Conservation (phyloP, 352 stramenopile genomes). For the Globisporangium rhizosaccharum region DNA sequence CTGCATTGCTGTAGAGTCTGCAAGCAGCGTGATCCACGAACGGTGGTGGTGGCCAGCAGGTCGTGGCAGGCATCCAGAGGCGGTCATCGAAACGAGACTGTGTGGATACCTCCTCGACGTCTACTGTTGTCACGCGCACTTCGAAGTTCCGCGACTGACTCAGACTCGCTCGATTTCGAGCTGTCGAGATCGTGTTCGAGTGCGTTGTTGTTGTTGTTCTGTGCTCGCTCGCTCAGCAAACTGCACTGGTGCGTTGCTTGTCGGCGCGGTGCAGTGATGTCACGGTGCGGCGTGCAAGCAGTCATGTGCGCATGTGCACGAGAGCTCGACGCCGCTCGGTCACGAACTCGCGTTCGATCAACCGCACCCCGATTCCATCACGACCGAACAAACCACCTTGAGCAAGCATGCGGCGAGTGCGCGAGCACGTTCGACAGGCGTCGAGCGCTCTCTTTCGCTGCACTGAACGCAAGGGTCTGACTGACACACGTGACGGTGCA, state of each 20-base stretch:
- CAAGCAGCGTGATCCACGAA: too few relatives aligned
- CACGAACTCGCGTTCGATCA: too few relatives aligned
- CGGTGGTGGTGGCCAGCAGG: too few relatives aligned
- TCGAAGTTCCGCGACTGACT: not conserved
- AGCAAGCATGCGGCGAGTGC: not conserved
- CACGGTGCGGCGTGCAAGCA: not conserved
- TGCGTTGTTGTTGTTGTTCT: too few relatives aligned
- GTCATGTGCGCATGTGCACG: too few relatives aligned
- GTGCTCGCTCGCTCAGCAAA: too few relatives aligned
- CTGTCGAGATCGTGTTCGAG: too few relatives aligned
- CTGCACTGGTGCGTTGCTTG: too few relatives aligned
- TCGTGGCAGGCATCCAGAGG: too few relatives aligned
- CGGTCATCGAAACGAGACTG: not conserved
- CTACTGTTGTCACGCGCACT: not conserved
- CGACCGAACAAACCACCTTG: too few relatives aligned
- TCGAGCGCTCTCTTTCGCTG: not conserved
- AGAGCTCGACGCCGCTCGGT: not conserved
- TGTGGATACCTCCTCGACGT: not conserved
- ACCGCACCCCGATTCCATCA: not conserved
- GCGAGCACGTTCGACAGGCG: not conserved
- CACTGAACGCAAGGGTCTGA: not conserved
- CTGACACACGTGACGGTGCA: not conserved
- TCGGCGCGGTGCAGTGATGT: not conserved
- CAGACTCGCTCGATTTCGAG: not conserved
- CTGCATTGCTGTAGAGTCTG: too few relatives aligned